A percentile compares a stretch with the other conserved stretches of the same genome.
Evolutionary conservation across 2,329 filamentous ascomycete genomes (phyloP).

Genomic region (Lasiodiplodia gonubiensis): DNA sequence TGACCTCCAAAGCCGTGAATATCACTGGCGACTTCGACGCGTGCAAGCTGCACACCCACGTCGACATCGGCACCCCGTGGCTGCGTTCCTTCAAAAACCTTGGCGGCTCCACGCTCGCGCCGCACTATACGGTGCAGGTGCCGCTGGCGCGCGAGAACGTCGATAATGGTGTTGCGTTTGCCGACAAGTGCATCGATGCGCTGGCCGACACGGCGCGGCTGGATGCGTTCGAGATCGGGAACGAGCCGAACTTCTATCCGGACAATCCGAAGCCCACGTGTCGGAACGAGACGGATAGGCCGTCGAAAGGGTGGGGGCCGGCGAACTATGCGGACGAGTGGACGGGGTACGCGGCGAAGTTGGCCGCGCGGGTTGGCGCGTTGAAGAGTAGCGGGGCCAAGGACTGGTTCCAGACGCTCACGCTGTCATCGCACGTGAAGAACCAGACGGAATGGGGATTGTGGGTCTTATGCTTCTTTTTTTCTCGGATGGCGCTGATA

Average conservation of each 20-base stretch:
- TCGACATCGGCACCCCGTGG: background rate
- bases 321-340: background rate
- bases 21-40: background rate
- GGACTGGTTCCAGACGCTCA: background rate
- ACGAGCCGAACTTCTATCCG: background rate
- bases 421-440: background rate
- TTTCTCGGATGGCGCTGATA: background rate
- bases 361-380: background rate
- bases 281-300: background rate
- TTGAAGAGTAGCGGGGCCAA: background rate
- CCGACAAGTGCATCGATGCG: background rate
- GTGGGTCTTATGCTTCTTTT: background rate
- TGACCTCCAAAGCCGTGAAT: background rate
- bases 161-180: background rate
- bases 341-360: background rate
- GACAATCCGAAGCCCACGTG: too few species aligned
- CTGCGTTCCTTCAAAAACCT: background rate
- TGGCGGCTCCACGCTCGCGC: background rate
- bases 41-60: background rate
- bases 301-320: background rate
- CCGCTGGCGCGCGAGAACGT: background rate
- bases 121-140: background rate
- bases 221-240: background rate
- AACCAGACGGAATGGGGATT: background rate
- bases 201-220: background rate